Percentiles rank a stretch among this genome's conserved stretches.
Evolutionary conservation across 768 basidiomycete genomes (phyloP).

Genomic region (Xerocomus spinulosus): DNA sequence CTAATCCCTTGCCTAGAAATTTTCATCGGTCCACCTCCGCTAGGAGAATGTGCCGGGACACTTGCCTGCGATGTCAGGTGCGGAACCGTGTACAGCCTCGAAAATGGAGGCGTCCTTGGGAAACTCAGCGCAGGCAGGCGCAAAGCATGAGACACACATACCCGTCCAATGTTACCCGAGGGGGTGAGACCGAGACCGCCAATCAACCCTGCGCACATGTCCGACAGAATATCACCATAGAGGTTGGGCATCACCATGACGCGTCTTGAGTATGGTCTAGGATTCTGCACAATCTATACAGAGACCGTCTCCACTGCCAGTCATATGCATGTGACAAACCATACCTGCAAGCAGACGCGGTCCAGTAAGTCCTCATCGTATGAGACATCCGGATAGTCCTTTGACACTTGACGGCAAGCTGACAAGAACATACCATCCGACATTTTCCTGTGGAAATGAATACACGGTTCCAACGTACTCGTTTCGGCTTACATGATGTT

Average conservation of each 20-base stretch:
- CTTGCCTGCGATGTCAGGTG: conserved; percentile 95
- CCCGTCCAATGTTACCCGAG: conserved; percentile 94
- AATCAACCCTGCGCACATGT: conserved; percentile 98
- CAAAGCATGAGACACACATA: conserved; percentile 35
- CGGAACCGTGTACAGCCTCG: conserved; percentile 98
- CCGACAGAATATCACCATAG: conserved; percentile 92
- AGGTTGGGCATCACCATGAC: conserved; percentile 99
- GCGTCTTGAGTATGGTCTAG: conserved; percentile 86
- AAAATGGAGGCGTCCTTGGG: conserved; percentile 94
- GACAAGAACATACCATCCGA: conserved; percentile 99
- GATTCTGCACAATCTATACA: conserved; percentile 82
- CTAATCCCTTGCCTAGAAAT: conserved; percentile 73
- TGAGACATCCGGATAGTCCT: conserved; percentile 87
- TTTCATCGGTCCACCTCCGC: not conserved
- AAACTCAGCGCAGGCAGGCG: conserved; percentile 12
- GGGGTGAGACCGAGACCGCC: conserved; percentile 96
- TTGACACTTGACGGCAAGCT: conserved; percentile 93
- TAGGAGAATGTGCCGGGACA: not conserved
- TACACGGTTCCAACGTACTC: conserved; percentile 5
- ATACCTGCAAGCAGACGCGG: conserved; percentile 88
- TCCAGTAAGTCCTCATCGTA: conserved; percentile 98
- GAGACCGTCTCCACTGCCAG: not conserved
- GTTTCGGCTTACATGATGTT: conserved; percentile 82
- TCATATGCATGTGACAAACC: conserved; percentile 10
- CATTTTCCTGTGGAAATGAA: conserved; percentile 76